Base-by-base conservation (phyloP, 805 yeast genomes). In the Candida berthetii region DNA sequence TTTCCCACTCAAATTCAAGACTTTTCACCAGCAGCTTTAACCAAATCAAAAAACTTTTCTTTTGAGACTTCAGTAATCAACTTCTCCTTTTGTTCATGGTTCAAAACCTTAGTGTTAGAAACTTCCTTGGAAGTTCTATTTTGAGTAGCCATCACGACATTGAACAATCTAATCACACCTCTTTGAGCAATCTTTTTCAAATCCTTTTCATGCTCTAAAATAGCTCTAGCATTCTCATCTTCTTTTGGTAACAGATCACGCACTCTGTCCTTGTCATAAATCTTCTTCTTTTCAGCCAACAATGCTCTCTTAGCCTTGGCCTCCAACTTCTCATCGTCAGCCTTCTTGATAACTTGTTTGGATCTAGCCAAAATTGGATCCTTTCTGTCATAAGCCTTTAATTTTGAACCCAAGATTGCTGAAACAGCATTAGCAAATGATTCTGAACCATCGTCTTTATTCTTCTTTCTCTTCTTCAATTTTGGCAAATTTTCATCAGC, bases 291-390 rank as follows among this genome's bases (percentile, higher is more conserved):
- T 55, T 93, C 98, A 3, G 75, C 72, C 13, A 78, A 62, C 15
- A 91, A 46, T 17, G 80, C 76, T 49, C 82, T 72, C 54, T 78
- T 80, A 10, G 96, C 98, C 59, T 88, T 85, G 45, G 78, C 76
- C 52, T 91, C 97, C 36, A 93, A 67, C 55, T 84, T 85, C 39
- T 85, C 87, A 27, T 80, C 74, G 51, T 90, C 96, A 42, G 85
- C 72, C 49, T 85, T 81, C 63, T 81, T 82, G 39, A 80, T 46
- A 0, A 81, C 75, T 34, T 74, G 70, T 49, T 83, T 85, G 55
- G 85, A 85, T 64, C 98, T 80, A 7, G 91, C 90, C 64, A 91
- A 72, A 42, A 91, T 86, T 3, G 99, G 99, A 59, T 90, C 96
- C 36, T 75, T 75, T 56, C 97, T 73, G 55, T 85, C 88, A 53